phyloP scores from a whole-genome alignment of 371 early-diverging fungal species.

The Mortierella sp. region DNA sequence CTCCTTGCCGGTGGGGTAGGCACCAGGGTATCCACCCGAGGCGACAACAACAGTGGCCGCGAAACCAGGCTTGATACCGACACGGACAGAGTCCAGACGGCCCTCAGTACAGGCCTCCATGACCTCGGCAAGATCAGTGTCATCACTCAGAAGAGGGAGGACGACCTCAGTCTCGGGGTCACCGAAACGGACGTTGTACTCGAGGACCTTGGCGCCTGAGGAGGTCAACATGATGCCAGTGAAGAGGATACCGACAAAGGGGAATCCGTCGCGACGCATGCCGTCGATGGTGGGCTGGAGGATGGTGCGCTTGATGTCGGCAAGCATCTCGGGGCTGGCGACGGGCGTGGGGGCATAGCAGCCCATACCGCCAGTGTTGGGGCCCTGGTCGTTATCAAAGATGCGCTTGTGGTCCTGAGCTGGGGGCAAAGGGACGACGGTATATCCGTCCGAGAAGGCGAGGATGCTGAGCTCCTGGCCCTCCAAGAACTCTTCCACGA shows the following conservation, averaged over 20 bases:
- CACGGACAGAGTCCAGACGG: constrained; percentile 89
- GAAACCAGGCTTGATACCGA: constrained; percentile 78
- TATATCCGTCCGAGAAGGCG: constrained; percentile 97
- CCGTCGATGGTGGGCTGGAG: constrained; percentile 95
- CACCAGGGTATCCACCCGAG: constrained; percentile 93
- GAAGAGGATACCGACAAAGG: constrained; percentile 97
- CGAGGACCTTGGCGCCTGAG: constrained; percentile 92
- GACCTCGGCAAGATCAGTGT: constrained; percentile 90
- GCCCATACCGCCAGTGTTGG: constrained; percentile 99
- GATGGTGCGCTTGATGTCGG: constrained; percentile 81
- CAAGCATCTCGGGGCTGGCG: constrained; percentile 82
- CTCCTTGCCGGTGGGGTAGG: constrained; percentile 84
- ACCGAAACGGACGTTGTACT: constrained; percentile 98
- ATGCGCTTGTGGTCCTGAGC: constrained; percentile 99
- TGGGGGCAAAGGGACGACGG: constrained; percentile 87
- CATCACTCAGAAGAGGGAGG: constrained; percentile 88
- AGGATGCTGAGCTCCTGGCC: constrained; percentile 95
- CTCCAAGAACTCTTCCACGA: constrained; percentile 94
- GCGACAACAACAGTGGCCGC: constrained; percentile 95
- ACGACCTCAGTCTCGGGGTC: constrained; percentile 98
- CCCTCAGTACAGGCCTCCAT: constrained; percentile 92
- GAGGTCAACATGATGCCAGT: constrained; percentile 96
- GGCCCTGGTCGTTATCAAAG: constrained; percentile 93
- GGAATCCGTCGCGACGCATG: constrained; percentile 94
- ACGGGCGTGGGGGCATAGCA: constrained; percentile 97